Percentiles rank a stretch among this genome's conserved stretches.
phyloP scores from a whole-genome alignment of 352 stramenopile species.

The Plasmopara halstedii region DNA sequence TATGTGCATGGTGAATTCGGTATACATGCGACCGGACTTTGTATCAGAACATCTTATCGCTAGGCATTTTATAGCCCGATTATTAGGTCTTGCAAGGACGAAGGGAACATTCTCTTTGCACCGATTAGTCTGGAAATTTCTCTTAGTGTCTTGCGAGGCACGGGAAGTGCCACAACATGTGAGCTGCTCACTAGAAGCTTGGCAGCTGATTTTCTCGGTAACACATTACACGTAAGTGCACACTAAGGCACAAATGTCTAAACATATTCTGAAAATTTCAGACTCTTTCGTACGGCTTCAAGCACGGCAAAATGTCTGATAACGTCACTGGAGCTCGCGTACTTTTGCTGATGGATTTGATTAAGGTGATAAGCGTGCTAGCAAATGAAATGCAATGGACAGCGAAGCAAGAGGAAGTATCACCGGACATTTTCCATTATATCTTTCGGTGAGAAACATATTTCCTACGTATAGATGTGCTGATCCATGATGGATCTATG shows the following conservation, averaged over 20 bases:
- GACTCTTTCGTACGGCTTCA: slow-evolving; percentile 40
- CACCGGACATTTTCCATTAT: slow-evolving; percentile 19
- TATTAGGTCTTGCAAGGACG: slow-evolving; percentile 24
- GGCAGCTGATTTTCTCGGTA: slow-evolving; percentile 41
- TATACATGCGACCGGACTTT: slow-evolving; percentile 54
- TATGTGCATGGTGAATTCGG: slow-evolving; percentile 64
- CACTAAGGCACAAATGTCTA: too few relatives aligned
- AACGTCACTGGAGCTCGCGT: slow-evolving; percentile 15
- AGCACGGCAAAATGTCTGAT: slow-evolving; percentile 6
- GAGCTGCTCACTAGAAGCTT: slow-evolving; percentile 23
- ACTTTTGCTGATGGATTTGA: slow-evolving; percentile 38
- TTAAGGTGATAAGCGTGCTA: slow-evolving; percentile 52
- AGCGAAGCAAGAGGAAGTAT: slow-evolving; percentile 19
- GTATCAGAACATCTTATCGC: slow-evolving; percentile 24
- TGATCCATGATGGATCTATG: background rate
- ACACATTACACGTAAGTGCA: background rate
- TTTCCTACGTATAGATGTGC: background rate
- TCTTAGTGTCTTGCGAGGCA: slow-evolving; percentile 47
- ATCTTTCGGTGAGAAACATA: slow-evolving; percentile 15
- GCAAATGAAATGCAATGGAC: slow-evolving; percentile 48
- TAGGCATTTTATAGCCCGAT: slow-evolving; percentile 12
- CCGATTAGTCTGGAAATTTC: slow-evolving; percentile 48
- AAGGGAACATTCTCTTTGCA: slow-evolving; percentile 30
- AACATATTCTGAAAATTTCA: slow-evolving; percentile 8
- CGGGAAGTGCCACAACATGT: slow-evolving; percentile 22